Conservation (phyloP, 805 yeast species). For the Zygotorulaspora chibaensis region DNA sequence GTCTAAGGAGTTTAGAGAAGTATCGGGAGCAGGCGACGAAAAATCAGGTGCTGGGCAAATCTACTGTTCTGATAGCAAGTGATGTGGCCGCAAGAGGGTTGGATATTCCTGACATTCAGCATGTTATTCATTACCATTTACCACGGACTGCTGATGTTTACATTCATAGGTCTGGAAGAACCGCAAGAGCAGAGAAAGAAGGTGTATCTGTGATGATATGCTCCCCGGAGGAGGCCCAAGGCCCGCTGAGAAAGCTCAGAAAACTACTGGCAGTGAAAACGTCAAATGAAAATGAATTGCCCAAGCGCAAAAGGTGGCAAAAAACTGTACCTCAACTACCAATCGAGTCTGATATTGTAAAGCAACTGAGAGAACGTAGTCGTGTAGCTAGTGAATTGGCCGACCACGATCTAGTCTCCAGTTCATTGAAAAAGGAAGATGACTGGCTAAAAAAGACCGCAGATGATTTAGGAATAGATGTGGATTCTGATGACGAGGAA, state of each 20-base stretch:
- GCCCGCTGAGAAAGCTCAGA: constrained; percentile 75
- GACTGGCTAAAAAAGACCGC: constrained; percentile 89
- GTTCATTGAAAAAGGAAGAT: constrained; percentile 61
- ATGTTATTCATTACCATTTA: constrained; percentile 92
- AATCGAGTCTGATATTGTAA: constrained; percentile 67
- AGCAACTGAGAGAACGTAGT: constrained; percentile 67
- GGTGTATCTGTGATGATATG: constrained; percentile 95
- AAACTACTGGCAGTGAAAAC: constrained; percentile 43
- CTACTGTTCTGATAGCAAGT: constrained; percentile 79
- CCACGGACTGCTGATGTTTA: constrained; percentile 94
- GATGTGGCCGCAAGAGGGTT: constrained; percentile 98
- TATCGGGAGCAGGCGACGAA: constrained; percentile 52
- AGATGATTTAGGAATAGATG: constrained; percentile 82
- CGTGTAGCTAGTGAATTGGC: constrained; percentile 68
- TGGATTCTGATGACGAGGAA: constrained; percentile 62
- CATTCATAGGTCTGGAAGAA: constrained; percentile 94
- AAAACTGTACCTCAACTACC: constrained; percentile 66
- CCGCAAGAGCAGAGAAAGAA: constrained; percentile 90
- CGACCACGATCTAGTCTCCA: constrained; percentile 58
- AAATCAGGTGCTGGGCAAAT: constrained; percentile 40
- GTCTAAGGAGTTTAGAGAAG: constrained; percentile 79
- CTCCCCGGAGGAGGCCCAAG: constrained; percentile 89
- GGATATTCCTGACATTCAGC: constrained; percentile 85
- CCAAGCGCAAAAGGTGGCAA: constrained; percentile 41
- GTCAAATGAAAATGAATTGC: constrained; percentile 13